Evolutionary conservation across 2,329 filamentous ascomycete species (phyloP), one percentile per base, ranked within the genome.

Genomic region (Aspergillus fischeri): DNA sequence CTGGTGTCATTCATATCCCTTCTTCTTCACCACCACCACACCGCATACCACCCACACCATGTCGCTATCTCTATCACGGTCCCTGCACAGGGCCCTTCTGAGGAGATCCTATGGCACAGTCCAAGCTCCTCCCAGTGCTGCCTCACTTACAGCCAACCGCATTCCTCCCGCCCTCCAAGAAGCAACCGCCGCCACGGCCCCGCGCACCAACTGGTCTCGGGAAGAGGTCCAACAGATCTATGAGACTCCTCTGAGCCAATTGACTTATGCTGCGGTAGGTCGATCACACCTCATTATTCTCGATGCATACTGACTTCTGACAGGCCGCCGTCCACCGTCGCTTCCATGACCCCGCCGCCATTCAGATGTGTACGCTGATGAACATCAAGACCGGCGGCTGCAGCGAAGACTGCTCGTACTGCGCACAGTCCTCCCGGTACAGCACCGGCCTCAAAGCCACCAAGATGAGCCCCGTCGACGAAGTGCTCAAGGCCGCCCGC

Each of bases 341-440:
- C 66, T 95, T 95, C 79, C 92, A 96, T 77, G 84, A 90, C 69
- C 90, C 92, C 6, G 81, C 86, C 49, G 87, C 90, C 28, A 90
- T 96, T 61, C 92, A 96, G 75, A 88, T 96, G 76, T 96, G 92
- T 79, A 96, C 92, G 0, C 81, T 96, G 57, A 95, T 96, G 90
- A 96, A 95, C 80, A 96, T 96, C 80, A 96, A 96, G 73, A 95
- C 91, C 8, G 92, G 92, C 54, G 92, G 92, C 50, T 96, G 92
- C 77, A 91, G 86, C 65, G 92, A 96, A 74, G 92, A 96, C 75
- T 96, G 92, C 78, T 91, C 88, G 25, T 96, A 96, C 83, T 96
- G 91, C 74, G 90, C 91, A 2, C 91, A 96, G 75, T 92, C 91
- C 4, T 91, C 90, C 5, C 87, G 90, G 27, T 88, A 96, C 81